phyloP scores from a whole-genome alignment of 345 rosid genomes.

The Viola odorata region DNA sequence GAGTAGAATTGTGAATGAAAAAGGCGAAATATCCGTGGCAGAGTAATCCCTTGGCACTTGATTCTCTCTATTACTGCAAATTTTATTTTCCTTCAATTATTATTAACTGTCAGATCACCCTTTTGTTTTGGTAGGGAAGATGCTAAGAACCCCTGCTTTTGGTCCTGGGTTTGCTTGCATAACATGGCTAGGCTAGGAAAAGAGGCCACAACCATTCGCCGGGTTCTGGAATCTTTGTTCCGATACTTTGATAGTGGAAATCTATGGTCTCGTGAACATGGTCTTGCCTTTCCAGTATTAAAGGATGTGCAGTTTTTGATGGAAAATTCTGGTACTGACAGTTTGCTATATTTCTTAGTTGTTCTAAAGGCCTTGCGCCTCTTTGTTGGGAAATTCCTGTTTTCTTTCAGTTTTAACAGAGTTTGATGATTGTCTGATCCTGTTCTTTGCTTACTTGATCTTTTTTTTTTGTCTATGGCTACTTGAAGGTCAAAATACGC shows the following conservation, averaged over 20 bases:
- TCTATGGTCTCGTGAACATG: slow-evolving; percentile 71
- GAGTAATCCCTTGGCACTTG: slow-evolving; percentile 42
- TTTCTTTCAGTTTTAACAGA: slow-evolving; percentile 1
- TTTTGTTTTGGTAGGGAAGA: slow-evolving; percentile 53
- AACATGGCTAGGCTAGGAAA: slow-evolving; percentile 93
- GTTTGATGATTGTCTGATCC: slow-evolving; percentile 5
- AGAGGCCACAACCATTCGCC: slow-evolving; percentile 85
- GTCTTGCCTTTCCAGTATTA: slow-evolving; percentile 72
- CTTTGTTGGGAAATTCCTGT: not conserved
- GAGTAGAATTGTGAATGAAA: slow-evolving; percentile 64
- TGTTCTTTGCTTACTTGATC: not conserved
- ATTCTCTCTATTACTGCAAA: slow-evolving; percentile 13
- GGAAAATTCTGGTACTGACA: slow-evolving; percentile 63
- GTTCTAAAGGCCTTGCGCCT: not conserved
- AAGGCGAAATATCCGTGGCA: slow-evolving; percentile 66
- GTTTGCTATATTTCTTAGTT: slow-evolving; percentile 2
- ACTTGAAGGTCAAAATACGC: slow-evolving; percentile 69
- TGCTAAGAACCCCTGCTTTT: slow-evolving; percentile 70
- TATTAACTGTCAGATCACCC: slow-evolving; percentile 4
- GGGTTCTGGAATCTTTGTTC: slow-evolving; percentile 84
- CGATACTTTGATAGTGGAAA: slow-evolving; percentile 68
- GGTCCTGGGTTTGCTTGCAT: slow-evolving; percentile 89
- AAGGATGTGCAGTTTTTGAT: slow-evolving; percentile 83
- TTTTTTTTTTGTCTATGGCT: slow-evolving; percentile 8
- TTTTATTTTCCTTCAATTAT: slow-evolving; percentile 6